Conservation (phyloP, 768 basidiomycete genomes). For the Paxillus involutus region DNA sequence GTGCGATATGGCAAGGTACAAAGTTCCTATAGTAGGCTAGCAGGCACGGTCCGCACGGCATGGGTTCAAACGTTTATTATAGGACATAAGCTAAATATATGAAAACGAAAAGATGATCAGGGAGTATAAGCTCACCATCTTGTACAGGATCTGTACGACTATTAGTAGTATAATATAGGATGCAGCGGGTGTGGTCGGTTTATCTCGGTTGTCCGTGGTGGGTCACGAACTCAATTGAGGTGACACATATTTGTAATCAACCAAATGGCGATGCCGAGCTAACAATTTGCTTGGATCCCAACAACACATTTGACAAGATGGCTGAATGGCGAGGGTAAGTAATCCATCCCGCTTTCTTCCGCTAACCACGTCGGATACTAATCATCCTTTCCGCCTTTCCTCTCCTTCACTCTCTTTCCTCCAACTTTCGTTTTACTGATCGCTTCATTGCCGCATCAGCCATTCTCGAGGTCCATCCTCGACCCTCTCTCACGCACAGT, state of each 20-base stretch:
- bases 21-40: too few relatives aligned
- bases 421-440: not conserved
- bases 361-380: too few relatives aligned
- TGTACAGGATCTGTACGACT: not conserved
- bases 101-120: too few relatives aligned
- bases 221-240: not conserved
- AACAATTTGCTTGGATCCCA: not conserved
- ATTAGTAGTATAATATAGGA: not conserved
- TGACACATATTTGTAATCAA: too few relatives aligned
- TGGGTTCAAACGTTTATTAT: too few relatives aligned
- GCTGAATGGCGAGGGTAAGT: not conserved
- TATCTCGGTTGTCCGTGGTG: not conserved
- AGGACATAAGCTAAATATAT: too few relatives aligned
- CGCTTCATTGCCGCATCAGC: not conserved
- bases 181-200: not conserved
- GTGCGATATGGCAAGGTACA: too few relatives aligned
- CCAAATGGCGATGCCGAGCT: not conserved
- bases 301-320: not conserved
- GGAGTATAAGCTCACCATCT: not conserved
- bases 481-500: constrained; percentile 37
- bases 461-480: constrained; percentile 29
- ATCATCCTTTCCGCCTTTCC: not conserved
- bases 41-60: too few relatives aligned
- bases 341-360: not conserved
- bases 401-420: not conserved